phyloP scores from a whole-genome alignment of 306 rosid genomes.

The Medicago arabica region DNA sequence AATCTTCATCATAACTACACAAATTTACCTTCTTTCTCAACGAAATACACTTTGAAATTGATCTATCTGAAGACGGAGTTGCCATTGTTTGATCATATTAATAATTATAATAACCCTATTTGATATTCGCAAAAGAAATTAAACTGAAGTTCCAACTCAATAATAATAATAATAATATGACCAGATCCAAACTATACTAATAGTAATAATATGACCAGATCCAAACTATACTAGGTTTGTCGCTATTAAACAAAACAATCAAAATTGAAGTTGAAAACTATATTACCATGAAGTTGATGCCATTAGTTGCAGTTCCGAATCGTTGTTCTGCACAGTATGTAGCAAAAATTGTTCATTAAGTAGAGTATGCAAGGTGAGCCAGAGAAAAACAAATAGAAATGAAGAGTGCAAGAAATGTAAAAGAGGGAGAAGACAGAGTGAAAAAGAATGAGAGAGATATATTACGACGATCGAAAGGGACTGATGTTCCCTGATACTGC shows the following conservation, averaged over 20 bases:
- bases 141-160: background rate
- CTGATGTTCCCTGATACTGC: too few relatives aligned
- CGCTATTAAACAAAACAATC: slow-evolving; percentile 8
- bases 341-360: background rate
- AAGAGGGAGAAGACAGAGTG: background rate
- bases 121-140: too few relatives aligned
- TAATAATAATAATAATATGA: background rate
- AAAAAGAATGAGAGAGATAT: too few relatives aligned
- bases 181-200: background rate
- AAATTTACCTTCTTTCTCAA: too few relatives aligned
- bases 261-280: background rate
- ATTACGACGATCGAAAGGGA: too few relatives aligned
- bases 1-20: too few relatives aligned
- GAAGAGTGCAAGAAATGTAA: background rate
- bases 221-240: background rate
- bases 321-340: slow-evolving; percentile 23
- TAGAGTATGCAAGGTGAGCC: background rate
- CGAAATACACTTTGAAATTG: too few relatives aligned
- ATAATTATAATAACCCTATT: too few relatives aligned
- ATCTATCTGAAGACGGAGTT: too few relatives aligned
- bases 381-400: background rate
- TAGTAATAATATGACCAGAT: background rate
- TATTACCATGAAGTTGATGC: background rate
- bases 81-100: too few relatives aligned
- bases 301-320: background rate